Evolutionary conservation across 2,329 filamentous ascomycete species (phyloP).

Genomic region (Meredithiella fracta): DNA sequence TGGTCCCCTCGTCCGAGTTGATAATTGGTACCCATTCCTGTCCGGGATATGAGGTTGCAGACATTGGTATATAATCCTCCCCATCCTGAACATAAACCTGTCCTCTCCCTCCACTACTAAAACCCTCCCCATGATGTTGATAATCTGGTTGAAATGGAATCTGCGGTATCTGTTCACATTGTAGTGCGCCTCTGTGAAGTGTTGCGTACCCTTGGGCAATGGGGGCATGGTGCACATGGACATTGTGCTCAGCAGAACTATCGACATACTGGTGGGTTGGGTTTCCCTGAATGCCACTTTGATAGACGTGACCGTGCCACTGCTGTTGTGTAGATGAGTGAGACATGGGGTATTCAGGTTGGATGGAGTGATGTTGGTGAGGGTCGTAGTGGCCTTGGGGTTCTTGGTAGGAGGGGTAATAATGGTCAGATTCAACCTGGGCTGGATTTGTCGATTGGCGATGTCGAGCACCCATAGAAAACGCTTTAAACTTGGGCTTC

Average conservation of each 20-base stretch:
- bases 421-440: neutral
- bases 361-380: neutral
- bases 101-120: neutral
- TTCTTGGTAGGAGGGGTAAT: neutral
- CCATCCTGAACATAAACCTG: neutral
- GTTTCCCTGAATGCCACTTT: neutral
- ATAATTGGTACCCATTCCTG: slow-evolving; percentile 7
- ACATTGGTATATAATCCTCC: slow-evolving; percentile 3
- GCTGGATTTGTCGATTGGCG: neutral
- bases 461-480: neutral
- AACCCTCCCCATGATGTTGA: neutral
- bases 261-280: neutral
- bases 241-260: neutral
- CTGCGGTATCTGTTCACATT: neutral
- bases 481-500: neutral
- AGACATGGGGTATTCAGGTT: neutral
- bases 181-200: neutral
- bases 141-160: neutral
- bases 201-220: neutral
- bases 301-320: neutral
- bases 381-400: neutral
- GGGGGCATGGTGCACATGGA: neutral
- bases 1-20: neutral
- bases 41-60: slow-evolving; percentile 9
- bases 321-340: neutral